Conservation (phyloP, 805 yeast genomes). For the Monosporozyma solicola region DNA sequence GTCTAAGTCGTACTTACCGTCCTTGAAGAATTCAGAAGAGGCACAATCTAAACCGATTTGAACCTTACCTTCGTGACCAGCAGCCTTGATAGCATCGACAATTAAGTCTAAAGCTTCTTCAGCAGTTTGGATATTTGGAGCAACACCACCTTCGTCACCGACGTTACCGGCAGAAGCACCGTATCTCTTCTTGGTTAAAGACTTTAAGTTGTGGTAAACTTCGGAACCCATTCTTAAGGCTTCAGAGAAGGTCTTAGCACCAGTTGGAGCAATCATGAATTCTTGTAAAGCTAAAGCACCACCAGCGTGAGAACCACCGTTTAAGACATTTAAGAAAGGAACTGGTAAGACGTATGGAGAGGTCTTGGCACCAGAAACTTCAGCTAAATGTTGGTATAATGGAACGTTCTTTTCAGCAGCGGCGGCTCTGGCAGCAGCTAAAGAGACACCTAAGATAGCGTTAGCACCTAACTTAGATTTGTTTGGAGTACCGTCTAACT, state of each 20-base stretch:
- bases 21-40: conserved; percentile 94
- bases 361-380: conserved; percentile 57
- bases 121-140: conserved; percentile 93
- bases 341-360: conserved; percentile 93
- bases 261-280: conserved; percentile 97
- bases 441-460: conserved; percentile 96
- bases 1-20: conserved; percentile 95
- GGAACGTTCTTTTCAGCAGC: conserved; percentile 94
- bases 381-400: conserved; percentile 85
- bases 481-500: conserved; percentile 95
- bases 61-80: conserved; percentile 93
- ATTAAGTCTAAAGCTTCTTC: conserved; percentile 96
- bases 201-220: conserved; percentile 94
- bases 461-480: conserved; percentile 97
- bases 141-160: conserved; percentile 99
- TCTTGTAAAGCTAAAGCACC: conserved; percentile 98
- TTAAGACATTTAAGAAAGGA: conserved; percentile 97
- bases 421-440: conserved; percentile 96
- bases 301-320: conserved; percentile 99
- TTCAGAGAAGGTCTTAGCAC: conserved; percentile 84
- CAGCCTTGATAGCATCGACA: conserved; percentile 76
- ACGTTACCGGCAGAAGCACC: conserved; percentile 99
- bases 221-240: conserved; percentile 96
- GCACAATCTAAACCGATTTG: conserved; percentile 94
- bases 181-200: conserved; percentile 87